Evolutionary conservation across 805 yeast genomes (phyloP).

Genomic region (Starmerella ratchasimensis): DNA sequence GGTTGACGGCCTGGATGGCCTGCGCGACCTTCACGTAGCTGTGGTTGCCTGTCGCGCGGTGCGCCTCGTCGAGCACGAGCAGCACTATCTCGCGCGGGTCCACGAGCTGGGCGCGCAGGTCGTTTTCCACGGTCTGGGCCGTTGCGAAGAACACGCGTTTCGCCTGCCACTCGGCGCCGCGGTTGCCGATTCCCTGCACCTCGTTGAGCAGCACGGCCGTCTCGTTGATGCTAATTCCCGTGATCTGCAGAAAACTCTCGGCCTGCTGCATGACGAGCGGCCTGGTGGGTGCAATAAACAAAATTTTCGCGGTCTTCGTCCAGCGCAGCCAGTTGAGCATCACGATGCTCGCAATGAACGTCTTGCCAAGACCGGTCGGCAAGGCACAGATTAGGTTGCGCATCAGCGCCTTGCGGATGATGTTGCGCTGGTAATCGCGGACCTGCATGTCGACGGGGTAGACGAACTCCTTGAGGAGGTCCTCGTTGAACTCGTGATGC

Average conservation of each 20-base stretch:
- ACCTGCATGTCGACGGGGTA: conserved; percentile 78
- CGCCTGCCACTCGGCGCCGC: conserved; percentile 64
- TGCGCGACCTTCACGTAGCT: conserved; percentile 76
- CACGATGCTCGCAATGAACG: conserved; percentile 87
- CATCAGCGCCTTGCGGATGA: conserved; percentile 57
- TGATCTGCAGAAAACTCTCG: conserved; percentile 74
- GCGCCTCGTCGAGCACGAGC: conserved; percentile 89
- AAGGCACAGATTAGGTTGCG: conserved; percentile 73
- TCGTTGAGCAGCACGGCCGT: conserved; percentile 29
- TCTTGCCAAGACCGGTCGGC: conserved; percentile 96
- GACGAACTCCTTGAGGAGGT: conserved; percentile 36
- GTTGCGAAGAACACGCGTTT: conserved; percentile 83
- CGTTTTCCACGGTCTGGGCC: conserved; percentile 92
- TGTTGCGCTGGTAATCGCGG: conserved; percentile 79
- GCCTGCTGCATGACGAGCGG: conserved; percentile 95
- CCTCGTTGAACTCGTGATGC: conserved; percentile 34
- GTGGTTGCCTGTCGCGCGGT: conserved; percentile 79
- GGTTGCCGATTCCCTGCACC: conserved; percentile 44
- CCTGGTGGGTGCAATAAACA: conserved; percentile 93
- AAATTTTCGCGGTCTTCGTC: conserved; percentile 65
- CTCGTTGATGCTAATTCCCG: conserved; percentile 65
- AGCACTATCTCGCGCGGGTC: conserved; percentile 65
- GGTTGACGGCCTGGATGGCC: conserved; percentile 46
- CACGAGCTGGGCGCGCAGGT: conserved; percentile 56
- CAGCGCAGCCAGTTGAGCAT: conserved; percentile 82